Conservation (phyloP, 805 yeast genomes). For the Kregervanrija pseudodelftensis region DNA sequence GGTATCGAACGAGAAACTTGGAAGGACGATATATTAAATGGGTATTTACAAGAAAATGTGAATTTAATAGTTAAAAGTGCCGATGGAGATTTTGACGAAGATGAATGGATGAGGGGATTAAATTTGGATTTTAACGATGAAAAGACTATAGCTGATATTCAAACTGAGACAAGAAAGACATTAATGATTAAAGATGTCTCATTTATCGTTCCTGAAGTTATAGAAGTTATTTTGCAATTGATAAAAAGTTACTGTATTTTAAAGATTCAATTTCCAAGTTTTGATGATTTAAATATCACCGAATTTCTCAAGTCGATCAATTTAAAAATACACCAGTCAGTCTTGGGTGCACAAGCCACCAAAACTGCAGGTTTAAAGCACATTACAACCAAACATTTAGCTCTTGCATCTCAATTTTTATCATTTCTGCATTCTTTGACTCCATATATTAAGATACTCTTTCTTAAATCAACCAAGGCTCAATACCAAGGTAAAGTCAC, state of each 20-base stretch:
- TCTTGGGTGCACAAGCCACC: slow-evolving; percentile 71
- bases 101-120: slow-evolving; percentile 38
- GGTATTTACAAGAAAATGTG: slow-evolving; percentile 39
- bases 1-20: slow-evolving; percentile 66
- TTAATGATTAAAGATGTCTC: slow-evolving; percentile 45
- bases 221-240: slow-evolving; percentile 31
- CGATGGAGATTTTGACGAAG: slow-evolving; percentile 33
- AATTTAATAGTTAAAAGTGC: slow-evolving; percentile 45
- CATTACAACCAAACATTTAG: slow-evolving; percentile 65
- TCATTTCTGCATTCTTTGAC: slow-evolving; percentile 37
- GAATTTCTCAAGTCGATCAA: slow-evolving; percentile 47
- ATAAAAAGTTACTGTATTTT: slow-evolving; percentile 51
- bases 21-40: slow-evolving; percentile 62
- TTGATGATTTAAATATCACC: slow-evolving; percentile 34
- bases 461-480: slow-evolving; percentile 19
- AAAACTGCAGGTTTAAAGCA: slow-evolving; percentile 66
- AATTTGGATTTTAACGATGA: slow-evolving; percentile 18
- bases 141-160: slow-evolving; percentile 31
- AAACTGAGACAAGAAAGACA: slow-evolving; percentile 23
- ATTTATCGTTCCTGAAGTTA: slow-evolving; percentile 50
- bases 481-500: slow-evolving; percentile 7
- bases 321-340: slow-evolving; percentile 48
- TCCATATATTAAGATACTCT: slow-evolving; percentile 28
- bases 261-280: slow-evolving; percentile 47
- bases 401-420: slow-evolving; percentile 60